Percentiles rank a stretch among this genome's conserved stretches.
These are phyloP conservation scores for Xylaria sp. DNA, from an alignment of 2,329 filamentous ascomycete species.

Conservation along the genomic window DNA sequence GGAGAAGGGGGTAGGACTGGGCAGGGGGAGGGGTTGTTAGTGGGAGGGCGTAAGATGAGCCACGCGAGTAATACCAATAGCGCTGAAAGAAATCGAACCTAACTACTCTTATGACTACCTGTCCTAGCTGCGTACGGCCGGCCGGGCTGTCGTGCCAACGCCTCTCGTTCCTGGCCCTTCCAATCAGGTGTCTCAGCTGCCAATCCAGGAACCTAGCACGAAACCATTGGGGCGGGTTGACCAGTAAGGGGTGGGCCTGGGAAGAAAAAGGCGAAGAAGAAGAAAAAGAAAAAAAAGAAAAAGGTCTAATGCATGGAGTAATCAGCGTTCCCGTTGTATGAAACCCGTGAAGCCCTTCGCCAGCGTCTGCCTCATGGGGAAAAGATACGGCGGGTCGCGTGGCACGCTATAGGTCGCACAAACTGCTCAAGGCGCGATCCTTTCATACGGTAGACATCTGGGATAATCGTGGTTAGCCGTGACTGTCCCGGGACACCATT, in stretches of 20 bases:
- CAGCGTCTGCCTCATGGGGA: constrained; percentile 21
- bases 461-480: constrained; percentile 4
- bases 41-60: no score
- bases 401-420: constrained; percentile 1
- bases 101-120: no score
- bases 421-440: not conserved
- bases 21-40: not conserved
- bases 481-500: no score
- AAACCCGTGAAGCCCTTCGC: constrained; percentile 6
- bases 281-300: no score
- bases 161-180: not conserved
- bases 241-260: no score
- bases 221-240: constrained; percentile 2
- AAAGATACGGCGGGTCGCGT: constrained; percentile 16
- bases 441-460: constrained; percentile 3
- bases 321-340: not conserved
- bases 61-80: no score
- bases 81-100: no score
- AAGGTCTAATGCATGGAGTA: not conserved
- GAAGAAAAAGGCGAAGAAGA: constrained; percentile 3
- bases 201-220: constrained; percentile 12
- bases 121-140: not conserved
- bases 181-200: constrained; percentile 18
- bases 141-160: constrained; percentile 14
- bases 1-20: not conserved